Evolutionary conservation across 2,329 filamentous ascomycete genomes (phyloP).

Genomic region (Zymoseptoria tritici): DNA sequence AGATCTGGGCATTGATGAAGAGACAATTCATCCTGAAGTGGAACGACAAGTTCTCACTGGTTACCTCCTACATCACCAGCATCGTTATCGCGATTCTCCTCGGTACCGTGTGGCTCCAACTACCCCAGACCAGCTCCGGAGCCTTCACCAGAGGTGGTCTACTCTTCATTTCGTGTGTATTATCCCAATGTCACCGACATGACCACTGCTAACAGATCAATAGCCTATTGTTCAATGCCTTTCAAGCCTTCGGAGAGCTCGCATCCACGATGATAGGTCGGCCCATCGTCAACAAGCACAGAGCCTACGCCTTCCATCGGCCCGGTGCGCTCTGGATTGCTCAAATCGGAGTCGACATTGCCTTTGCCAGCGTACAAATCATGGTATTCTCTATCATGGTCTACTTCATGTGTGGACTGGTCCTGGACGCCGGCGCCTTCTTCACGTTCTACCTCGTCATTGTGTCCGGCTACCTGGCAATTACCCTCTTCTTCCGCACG

Average conservation of each 20-base stretch:
- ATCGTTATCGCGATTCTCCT: conserved; percentile 71
- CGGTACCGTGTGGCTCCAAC: conserved; percentile 70
- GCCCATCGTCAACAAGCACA: conserved; percentile 75
- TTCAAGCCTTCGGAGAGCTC: conserved; percentile 74
- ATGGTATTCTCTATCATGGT: conserved; percentile 66
- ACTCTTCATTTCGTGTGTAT: conserved; percentile 57
- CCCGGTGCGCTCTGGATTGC: conserved; percentile 78
- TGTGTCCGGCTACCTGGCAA: conserved; percentile 40
- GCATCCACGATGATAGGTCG: conserved; percentile 68
- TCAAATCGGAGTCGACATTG: conserved; percentile 67
- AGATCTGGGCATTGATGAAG: conserved; percentile 76
- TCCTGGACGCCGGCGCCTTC: conserved; percentile 65
- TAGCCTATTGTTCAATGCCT: conserved; percentile 71
- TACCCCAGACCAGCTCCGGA: conserved; percentile 55
- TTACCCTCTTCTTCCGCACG: conserved; percentile 72
- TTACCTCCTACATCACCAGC: conserved; percentile 62
- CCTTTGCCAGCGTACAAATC: conserved; percentile 64
- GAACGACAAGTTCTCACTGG: conserved; percentile 73
- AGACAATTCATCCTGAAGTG: conserved; percentile 79
- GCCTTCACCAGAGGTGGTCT: conserved; percentile 77
- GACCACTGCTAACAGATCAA: not conserved
- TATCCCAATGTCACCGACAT: not conserved
- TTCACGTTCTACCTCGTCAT: conserved; percentile 62
- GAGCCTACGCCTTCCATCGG: conserved; percentile 73
- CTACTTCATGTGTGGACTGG: conserved; percentile 69